Conservation (phyloP, 1,139 yeast genomes). For the Entelexis paramagnoliae region DNA sequence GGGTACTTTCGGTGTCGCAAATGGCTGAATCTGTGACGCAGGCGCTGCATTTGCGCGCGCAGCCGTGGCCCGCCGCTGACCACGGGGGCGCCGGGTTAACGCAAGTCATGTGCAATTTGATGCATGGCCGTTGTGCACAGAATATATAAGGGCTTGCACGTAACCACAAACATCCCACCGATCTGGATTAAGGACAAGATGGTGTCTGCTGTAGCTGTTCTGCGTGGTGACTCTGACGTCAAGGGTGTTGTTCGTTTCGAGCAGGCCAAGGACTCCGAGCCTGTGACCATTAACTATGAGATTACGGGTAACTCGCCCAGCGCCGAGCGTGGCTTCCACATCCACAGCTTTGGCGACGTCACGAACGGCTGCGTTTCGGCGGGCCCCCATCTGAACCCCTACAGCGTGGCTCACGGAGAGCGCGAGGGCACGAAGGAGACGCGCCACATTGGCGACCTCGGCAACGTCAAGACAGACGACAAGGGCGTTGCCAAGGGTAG, state of each 20-base stretch:
- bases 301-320: constrained; percentile 79
- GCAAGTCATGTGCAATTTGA: constrained; percentile 3
- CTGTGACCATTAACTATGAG: constrained; percentile 80
- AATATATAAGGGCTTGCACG: background rate
- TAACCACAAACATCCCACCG: background rate
- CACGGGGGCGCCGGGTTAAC: background rate
- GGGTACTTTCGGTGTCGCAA: no score
- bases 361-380: constrained; percentile 98
- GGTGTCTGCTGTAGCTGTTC: constrained; percentile 62
- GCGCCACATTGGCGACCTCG: constrained; percentile 97
- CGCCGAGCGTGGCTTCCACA: constrained; percentile 92
- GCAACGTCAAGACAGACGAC: constrained; percentile 81
- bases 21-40: background rate
- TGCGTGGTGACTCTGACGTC: constrained; percentile 89
- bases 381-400: constrained; percentile 98
- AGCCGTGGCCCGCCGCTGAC: background rate
- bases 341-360: constrained; percentile 97
- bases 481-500: constrained; percentile 84
- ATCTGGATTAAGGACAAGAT: constrained; percentile 4
- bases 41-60: background rate
- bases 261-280: constrained; percentile 66
- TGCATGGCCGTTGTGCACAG: background rate
- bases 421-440: constrained; percentile 69
- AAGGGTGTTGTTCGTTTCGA: constrained; percentile 78
- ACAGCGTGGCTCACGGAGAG: constrained; percentile 72